Base-by-base conservation (phyloP, 345 rosid genomes). In the Physaria fendleri region DNA sequence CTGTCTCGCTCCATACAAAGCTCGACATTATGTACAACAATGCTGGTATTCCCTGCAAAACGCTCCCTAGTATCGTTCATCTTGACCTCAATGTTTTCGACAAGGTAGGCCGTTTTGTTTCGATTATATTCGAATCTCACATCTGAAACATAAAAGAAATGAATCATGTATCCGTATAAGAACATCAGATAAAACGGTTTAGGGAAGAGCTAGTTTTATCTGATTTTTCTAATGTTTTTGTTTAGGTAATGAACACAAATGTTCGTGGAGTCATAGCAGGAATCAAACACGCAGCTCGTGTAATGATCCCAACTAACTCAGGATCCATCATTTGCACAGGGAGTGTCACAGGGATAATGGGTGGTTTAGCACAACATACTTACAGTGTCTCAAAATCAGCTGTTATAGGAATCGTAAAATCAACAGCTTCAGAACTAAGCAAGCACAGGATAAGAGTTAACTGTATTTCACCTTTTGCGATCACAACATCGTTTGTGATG, bases 21-120 rank as follows among this genome's bases (percentile, higher is more conserved):
- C 85, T 92, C 3, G 90, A 85, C 46, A 80, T 88, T 59, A 84
- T 88, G 96, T 84, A 76, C 81, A 82, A 77, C 80, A 92, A 92
- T 33, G 93, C 96, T 0, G 98, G 98, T 30, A 62, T 84, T 0
- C 76, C 93, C 11, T 81, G 98, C 82, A 51, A 51, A 21, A 77
- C 84, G 27, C 76, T 85, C 5, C 76, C 68, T 2, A 84, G 87
- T 55, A 74, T 88, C 13, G 74, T 74, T 3, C 85, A 84, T 51
- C 95, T 85, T 7, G 88, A 92, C 68, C 85, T 88, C 28, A 69
- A 59, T 17, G 65, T 38, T 45, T 88, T 85, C 15, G 96, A 88
- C 37, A 69, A 69, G 73, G 73, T 69, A 35, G n/a, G n/a, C n/a
- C n/a, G n/a, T n/a, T n/a, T n/a, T n/a, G n/a, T n/a, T n/a, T n/a